Percentiles rank a stretch among this genome's conserved stretches.
phyloP scores from a whole-genome alignment of 192 early-diverging fungal species.

The Linderina pennispora region DNA sequence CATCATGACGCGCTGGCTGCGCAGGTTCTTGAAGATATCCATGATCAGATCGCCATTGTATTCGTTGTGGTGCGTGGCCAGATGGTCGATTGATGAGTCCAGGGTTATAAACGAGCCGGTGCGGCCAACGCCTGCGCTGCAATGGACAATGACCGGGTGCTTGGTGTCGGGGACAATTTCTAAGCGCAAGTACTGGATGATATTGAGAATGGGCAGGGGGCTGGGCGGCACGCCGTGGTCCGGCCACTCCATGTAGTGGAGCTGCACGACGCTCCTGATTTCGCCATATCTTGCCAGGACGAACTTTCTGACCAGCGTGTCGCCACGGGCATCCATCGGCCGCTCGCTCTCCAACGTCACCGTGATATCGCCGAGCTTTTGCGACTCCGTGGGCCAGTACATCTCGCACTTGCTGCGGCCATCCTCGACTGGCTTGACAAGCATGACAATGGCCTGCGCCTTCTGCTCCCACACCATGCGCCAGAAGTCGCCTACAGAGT shows the following conservation, averaged over 20 bases:
- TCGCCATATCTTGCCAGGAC: conserved; percentile 15
- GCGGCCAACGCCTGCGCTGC: conserved; percentile 46
- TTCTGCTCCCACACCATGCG: conserved; percentile 77
- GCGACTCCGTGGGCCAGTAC: conserved; percentile 66
- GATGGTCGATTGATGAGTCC: too few species aligned
- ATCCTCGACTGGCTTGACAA: conserved; percentile 73
- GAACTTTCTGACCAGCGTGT: conserved; percentile 38
- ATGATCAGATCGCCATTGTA: conserved; percentile 56
- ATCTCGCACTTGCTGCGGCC: conserved; percentile 63
- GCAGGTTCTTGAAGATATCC: conserved; percentile 51
- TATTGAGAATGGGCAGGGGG: conserved; percentile 44
- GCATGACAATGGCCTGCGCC: conserved; percentile 67
- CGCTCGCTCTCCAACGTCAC: conserved; percentile 33
- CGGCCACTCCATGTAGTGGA: conserved; percentile 76
- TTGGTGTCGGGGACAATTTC: conserved; percentile 4
- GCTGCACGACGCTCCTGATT: conserved; percentile 49
- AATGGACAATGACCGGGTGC: conserved; percentile 41
- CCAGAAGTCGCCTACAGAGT: conserved; percentile 81
- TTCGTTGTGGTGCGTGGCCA: conserved; percentile 29
- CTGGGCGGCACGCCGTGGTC: conserved; percentile 69
- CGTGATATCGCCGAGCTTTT: conserved; percentile 1
- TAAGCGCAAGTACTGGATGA: conserved; percentile 23
- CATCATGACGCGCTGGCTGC: conserved; percentile 72
- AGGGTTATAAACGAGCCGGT: conserved; percentile 39
- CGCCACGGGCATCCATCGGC: conserved; percentile 40